Base-by-base conservation (phyloP, 164 flowering plant genomes). In the Umbilicus rupestris region DNA sequence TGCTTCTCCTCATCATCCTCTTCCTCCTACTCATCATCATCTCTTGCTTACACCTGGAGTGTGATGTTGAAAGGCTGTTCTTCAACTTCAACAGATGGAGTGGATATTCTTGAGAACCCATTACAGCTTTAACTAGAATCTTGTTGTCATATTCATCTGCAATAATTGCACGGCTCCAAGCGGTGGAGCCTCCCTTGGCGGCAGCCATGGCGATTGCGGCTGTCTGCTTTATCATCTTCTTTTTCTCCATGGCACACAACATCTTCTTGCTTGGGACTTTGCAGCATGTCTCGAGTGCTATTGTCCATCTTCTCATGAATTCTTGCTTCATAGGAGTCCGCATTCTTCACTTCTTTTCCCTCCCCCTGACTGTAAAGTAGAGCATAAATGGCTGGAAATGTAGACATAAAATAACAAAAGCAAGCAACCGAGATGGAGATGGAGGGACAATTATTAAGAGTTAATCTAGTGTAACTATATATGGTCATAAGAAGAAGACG, bases 161-260 rank as follows among this genome's bases (percentile, higher is more conserved):
- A 26, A 89, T 80, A 24, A 87, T 65, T 28, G 92, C 87, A 4
- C 81, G 86, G 67, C 98, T 87, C 98, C 98, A 92, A 45, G 22
- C 24, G 6, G 89, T 81, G 22, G 68, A 68, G 11, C 81, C 77
- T 24, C 71, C 71, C 72, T 81, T 78, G 1, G 84, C 66, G 3
- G 84, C 82, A 57, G 96, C 98, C 80, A 92, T 78, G 70, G 98
- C 96, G 4, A 84, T 50, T 64, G 89, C 96, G 9, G 96, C 85
- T 0, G 96, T 78, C 7, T 86, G 66, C 73, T 86, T 87, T 67
- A 92, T 83, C 30, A 81, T 82, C 26, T 74, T 82, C 66, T 78
- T 92, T 62, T 92, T 80, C 69, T 89, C 87, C 39, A 73, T 5
- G 15, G 84, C 12, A 65, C 64, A 74, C 87, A 77, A 83, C 30